Conservation (phyloP, 805 yeast genomes). For the Ogataea angusta region DNA sequence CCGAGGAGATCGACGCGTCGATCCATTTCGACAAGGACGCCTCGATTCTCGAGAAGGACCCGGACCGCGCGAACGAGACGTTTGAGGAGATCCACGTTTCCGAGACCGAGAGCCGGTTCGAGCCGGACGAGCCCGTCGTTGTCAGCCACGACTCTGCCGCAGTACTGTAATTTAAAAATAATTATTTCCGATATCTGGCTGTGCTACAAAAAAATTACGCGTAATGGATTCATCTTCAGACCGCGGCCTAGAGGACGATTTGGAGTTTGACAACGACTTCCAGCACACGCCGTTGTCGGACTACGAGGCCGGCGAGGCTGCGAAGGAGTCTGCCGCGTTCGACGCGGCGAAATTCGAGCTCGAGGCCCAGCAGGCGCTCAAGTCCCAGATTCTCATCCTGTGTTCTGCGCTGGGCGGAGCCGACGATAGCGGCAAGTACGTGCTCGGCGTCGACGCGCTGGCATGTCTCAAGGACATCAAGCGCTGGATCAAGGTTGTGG, state of each 20-base stretch:
- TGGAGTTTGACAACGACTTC: slow-evolving; percentile 16
- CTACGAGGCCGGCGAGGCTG: slow-evolving; percentile 9
- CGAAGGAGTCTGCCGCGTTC: neutral
- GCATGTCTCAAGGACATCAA: slow-evolving; percentile 86
- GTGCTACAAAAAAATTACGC: slow-evolving; percentile 8
- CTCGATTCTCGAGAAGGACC: slow-evolving; percentile 17
- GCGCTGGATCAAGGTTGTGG: slow-evolving; percentile 83
- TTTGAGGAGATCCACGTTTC: slow-evolving; percentile 26
- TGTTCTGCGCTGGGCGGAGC: slow-evolving; percentile 91
- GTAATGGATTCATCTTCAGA: slow-evolving; percentile 19
- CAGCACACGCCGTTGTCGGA: slow-evolving; percentile 18
- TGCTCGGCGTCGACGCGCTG: slow-evolving; percentile 81
- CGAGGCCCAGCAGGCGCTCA: slow-evolving; percentile 38
- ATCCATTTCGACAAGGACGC: slow-evolving; percentile 22
- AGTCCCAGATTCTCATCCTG: slow-evolving; percentile 74
- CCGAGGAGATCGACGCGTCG: slow-evolving; percentile 11
- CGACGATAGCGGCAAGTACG: slow-evolving; percentile 62
- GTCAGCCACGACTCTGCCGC: slow-evolving; percentile 12
- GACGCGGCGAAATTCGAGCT: slow-evolving; percentile 10
- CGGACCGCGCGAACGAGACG: slow-evolving; percentile 21
- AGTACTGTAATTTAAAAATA: slow-evolving; percentile 1
- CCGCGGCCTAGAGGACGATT: slow-evolving; percentile 24
- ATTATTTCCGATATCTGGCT: slow-evolving; percentile 1
- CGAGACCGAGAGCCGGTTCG: slow-evolving; percentile 13
- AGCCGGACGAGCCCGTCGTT: slow-evolving; percentile 21